Conservation (phyloP, 2,329 filamentous ascomycete genomes). For the Fusarium sp. region DNA sequence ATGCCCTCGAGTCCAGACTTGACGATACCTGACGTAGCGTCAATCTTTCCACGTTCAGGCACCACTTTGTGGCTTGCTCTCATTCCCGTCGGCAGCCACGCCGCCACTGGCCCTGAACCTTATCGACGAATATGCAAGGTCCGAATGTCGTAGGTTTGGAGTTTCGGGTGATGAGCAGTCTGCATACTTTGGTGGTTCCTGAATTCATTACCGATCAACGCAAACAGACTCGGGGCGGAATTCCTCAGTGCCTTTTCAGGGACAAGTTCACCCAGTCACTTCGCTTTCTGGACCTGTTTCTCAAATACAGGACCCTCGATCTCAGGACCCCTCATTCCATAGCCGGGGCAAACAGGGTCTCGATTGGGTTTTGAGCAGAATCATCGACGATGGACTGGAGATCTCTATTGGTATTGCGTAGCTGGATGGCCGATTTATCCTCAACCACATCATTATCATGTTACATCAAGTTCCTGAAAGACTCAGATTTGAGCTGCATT, state of each 20-base stretch:
- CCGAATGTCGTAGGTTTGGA: background rate
- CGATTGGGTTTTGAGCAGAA: background rate
- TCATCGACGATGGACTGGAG: background rate
- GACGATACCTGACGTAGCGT: conserved; percentile 3
- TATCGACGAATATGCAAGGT: background rate
- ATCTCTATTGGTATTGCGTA: background rate
- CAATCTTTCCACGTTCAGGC: background rate
- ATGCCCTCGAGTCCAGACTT: background rate
- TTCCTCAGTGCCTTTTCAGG: conserved; percentile 4
- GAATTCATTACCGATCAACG: background rate
- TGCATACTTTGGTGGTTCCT: conserved; percentile 3
- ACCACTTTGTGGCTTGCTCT: background rate
- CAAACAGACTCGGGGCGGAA: background rate
- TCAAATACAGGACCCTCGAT: background rate
- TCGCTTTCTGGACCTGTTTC: background rate
- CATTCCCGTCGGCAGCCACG: conserved; percentile 10
- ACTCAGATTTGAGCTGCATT: too few relatives aligned
- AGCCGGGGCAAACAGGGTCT: background rate
- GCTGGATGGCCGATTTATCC: background rate
- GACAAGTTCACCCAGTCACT: background rate
- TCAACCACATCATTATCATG: conserved; percentile 1
- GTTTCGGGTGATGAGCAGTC: background rate
- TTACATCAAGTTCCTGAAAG: too few relatives aligned
- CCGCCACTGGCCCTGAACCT: conserved; percentile 10
- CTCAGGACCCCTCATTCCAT: conserved; percentile 4